Evolutionary conservation across 371 early-diverging fungal species (phyloP), one percentile per base, ranked within the genome.

Genomic region (Circinella umbellata): DNA sequence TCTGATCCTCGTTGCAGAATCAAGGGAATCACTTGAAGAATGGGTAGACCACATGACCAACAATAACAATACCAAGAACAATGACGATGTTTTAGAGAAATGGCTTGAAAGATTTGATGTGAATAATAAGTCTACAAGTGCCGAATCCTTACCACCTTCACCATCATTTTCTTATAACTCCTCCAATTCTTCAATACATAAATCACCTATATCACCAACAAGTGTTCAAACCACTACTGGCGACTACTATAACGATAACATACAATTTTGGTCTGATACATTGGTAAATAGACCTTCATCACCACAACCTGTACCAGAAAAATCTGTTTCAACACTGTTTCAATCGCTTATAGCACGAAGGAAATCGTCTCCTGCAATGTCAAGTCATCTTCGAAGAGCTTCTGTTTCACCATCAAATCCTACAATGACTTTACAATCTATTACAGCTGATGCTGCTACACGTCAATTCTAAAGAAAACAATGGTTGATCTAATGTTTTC

Each of bases 31-130:
- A 14, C 63, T 69, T 57, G 60, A 70, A 10, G 61, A 48, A 36
- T 74, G 74, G 74, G 61, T 74, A 34, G 57, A 37, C 20, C 59
- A 49, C 20, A 64, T 42, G 46, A 46, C 18, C 63, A 62, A 27
- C 48, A 63, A 63, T 62, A 37, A 20, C 36, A 37, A 14, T 46
- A 51, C n/a, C 34, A 66, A 59, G 53, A 59, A 61, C 48, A 51
- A 36, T 17, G 63, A 65, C 10, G 63, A 65, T 48, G 65, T 74
- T 8, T 68, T 74, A 3, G 70, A 70, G 15, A 74, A 74, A 67
- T 74, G 74, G 74, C 70, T 74, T 20, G 70, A 74, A 39, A 67
- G 70, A 49, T 67, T 70, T 18, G 70, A 70, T 38, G 36, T 73
- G 18, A 62, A 54, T 53, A 69, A 20, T 53, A 51, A 69, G 63